phyloP scores from a whole-genome alignment of 2,329 filamentous ascomycete genomes.

The Aspergillus sp. region DNA sequence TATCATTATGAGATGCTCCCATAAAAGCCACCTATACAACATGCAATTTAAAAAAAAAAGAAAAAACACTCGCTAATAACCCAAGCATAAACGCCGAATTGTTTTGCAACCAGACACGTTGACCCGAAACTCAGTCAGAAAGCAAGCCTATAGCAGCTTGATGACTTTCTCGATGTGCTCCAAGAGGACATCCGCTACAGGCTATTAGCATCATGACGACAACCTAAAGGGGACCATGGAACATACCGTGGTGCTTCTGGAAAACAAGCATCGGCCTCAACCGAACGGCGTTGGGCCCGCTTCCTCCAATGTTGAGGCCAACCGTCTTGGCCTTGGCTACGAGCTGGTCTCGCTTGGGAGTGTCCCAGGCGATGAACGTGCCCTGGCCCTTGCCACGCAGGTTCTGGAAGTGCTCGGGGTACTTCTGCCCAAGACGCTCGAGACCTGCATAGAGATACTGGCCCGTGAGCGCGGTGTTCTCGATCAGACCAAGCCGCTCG shows the following conservation, averaged over 20 bases:
- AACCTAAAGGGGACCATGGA: conserved; percentile 4
- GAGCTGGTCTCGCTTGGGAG: conserved; percentile 68
- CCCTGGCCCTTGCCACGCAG: conserved; percentile 79
- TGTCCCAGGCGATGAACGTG: conserved; percentile 90
- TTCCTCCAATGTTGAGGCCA: conserved; percentile 81
- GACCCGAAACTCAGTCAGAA: conserved; percentile 2
- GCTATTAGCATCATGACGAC: conserved; percentile 10
- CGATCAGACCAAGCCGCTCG: conserved; percentile 64
- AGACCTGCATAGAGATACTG: conserved; percentile 68
- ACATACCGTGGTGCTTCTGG: conserved; percentile 69
- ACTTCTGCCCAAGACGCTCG: conserved; percentile 56
- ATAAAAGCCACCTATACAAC: too few species aligned
- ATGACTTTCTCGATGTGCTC: conserved; percentile 69
- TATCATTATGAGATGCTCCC: too few species aligned
- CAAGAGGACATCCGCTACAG: conserved; percentile 61
- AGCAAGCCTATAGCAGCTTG: conserved; percentile 30
- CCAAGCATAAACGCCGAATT: neutral
- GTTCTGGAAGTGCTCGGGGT: conserved; percentile 70
- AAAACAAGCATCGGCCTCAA: conserved; percentile 86
- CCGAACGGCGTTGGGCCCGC: conserved; percentile 64
- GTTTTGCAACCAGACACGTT: neutral
- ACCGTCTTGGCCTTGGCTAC: conserved; percentile 66
- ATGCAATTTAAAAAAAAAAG: too few species aligned
- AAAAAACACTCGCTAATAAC: neutral
- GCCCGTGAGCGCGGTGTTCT: conserved; percentile 67